Evolutionary conservation across 306 rosid species (phyloP).

Genomic region (Prunus mira): DNA sequence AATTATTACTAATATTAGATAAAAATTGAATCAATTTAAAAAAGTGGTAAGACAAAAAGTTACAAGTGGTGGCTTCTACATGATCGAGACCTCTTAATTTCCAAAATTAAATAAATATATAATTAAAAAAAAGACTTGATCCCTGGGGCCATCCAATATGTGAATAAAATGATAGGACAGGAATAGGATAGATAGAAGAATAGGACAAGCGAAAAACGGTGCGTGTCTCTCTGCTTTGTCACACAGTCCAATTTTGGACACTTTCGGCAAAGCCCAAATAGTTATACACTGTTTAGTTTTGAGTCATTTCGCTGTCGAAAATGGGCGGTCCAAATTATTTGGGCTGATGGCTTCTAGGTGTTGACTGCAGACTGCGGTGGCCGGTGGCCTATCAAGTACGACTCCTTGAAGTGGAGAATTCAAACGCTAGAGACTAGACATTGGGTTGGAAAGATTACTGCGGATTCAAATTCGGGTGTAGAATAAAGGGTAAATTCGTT

Average conservation of each 20-base stretch:
- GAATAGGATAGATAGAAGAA: too few relatives aligned
- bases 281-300: not conserved
- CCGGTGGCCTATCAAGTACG: not conserved
- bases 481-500: accelerated
- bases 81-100: not conserved
- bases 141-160: too few relatives aligned
- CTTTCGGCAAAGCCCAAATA: not conserved
- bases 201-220: not conserved
- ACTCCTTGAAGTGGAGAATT: not conserved
- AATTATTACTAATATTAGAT: too few relatives aligned
- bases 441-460: too few relatives aligned
- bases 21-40: too few relatives aligned
- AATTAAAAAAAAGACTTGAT: too few relatives aligned
- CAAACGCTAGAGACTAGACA: too few relatives aligned
- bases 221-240: not conserved
- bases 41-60: not conserved
- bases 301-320: not conserved
- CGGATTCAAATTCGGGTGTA: too few relatives aligned
- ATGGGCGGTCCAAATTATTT: not conserved
- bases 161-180: too few relatives aligned
- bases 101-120: too few relatives aligned
- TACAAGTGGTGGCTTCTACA: not conserved
- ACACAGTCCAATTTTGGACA: not conserved
- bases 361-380: not conserved
- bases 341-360: not conserved